Evolutionary conservation across 1,284 basidiomycete species (phyloP), one percentile per base, ranked within the genome.

Genomic region (Sporisorium scitamineum): DNA sequence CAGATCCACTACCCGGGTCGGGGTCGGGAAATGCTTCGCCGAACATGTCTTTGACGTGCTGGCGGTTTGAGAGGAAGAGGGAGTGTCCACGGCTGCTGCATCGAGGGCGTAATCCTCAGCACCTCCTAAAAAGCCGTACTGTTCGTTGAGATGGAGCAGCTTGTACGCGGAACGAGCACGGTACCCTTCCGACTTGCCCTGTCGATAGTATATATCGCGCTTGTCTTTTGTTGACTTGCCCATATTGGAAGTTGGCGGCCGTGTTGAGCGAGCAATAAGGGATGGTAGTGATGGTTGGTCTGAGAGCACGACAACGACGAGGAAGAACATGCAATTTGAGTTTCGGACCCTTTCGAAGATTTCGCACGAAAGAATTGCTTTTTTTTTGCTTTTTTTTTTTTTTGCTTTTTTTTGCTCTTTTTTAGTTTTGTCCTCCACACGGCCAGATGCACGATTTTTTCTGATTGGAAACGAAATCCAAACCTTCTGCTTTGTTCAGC

Each of bases 91-190:
- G n/a, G 45, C 18, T 29, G 50, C 24, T 18, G 52, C 51, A 37
- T 70, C 67, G 22, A 78, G 63, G 14, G 69, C 71, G 29, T 68
- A 74, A 13, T 62, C 52, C 8, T 61, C 39, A 0, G 60, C 86
- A 0, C 84, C 84, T 1, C 82, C 80, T 60, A 89, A 87, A 14
- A 89, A 84, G 67, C 87, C 86, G 64, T 88, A 89, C 63, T 89
- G 88, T 73, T 89, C 89, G 52, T 89, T 88, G 52, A 86, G 72
- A 56, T 87, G 86, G 6, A 87, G 70, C 3, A 87, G 83, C 80
- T 90, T 90, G 84, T 88, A 90, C 0, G 89, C 89, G 14, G 89
- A 89, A 11, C 89, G 85, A 2, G 89, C 89, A 52, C 89, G 86
- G 73, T 89, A 90, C 6, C 85, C 85, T 31, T 86, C 86, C 11